Base-by-base conservation (phyloP, 805 yeast genomes). In the Saccharomycopsis vini region DNA sequence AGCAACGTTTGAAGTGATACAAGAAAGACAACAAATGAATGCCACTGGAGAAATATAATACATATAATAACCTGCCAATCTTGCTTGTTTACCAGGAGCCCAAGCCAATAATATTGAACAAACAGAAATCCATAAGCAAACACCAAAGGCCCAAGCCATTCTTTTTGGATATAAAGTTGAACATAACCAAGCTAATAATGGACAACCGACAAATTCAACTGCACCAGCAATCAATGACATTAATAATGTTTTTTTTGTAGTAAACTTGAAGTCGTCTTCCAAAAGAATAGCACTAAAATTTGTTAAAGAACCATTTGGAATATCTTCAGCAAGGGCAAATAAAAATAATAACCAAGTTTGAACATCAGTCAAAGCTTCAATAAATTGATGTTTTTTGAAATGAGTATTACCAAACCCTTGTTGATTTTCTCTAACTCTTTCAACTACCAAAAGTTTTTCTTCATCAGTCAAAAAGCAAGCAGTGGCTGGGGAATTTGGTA, bases 1-100 rank as follows among this genome's bases (percentile, higher is more conserved):
- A 1, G 88, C 78, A 31, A 79, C 71, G 57, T 82, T 70, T 2
- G 74, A 63, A 23, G 64, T 60, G 42, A 66, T 59, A 34, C 59
- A 54, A 5, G 68, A 58, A 4, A 61, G 42, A 13, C 59, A 53
- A 49, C 66, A 39, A 1, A 40, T 29, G 13, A 49, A 42, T 36
- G 31, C 39, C 1, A 28, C 42, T n/a, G 21, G 18, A 13, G 28
- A 30, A 12, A 39, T 39, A n/a, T 21, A 9, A 18, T 26, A 22
- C 21, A 38, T 16, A 6, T 28, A 22, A 7, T 24, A 30, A n/a
- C 19, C n/a, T n/a, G n/a, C n/a, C n/a, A n/a, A n/a, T n/a, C n/a
- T n/a, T 5, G 44, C 37, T 21, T 23, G 18, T 16, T 30, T 23
- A 9, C 57, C 47, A 1, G 51, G 33, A 3, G 68, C 67, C 54